Evolutionary conservation across 805 yeast genomes (phyloP).

Genomic region (Saccharomycopsis capsularis): DNA sequence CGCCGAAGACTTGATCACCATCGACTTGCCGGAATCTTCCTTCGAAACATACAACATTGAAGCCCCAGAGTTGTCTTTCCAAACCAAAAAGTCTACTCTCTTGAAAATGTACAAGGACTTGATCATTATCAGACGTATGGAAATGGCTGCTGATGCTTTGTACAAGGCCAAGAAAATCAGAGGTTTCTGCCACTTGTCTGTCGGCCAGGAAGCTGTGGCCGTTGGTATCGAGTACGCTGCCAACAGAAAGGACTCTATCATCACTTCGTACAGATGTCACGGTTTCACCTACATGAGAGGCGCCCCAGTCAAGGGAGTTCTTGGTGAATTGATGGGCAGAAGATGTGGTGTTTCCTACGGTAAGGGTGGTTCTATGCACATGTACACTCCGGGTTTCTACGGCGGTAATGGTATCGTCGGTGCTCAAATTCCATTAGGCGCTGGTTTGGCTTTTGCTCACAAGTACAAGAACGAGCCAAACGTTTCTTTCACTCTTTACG

Average conservation of each 20-base stretch:
- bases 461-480: constrained; percentile 77
- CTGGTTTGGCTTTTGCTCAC: constrained; percentile 98
- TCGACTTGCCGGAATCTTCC: constrained; percentile 69
- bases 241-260: constrained; percentile 75
- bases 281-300: constrained; percentile 98
- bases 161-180: constrained; percentile 98
- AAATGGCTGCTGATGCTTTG: constrained; percentile 96
- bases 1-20: constrained; percentile 32
- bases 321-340: constrained; percentile 96
- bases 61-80: constrained; percentile 63
- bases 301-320: constrained; percentile 77
- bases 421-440: constrained; percentile 97
- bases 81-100: constrained; percentile 72
- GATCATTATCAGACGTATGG: constrained; percentile 93
- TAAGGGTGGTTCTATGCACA: constrained; percentile 99
- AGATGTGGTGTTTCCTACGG: constrained; percentile 93
- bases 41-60: constrained; percentile 82
- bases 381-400: constrained; percentile 91
- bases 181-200: constrained; percentile 98
- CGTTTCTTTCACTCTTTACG: constrained; percentile 85
- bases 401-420: constrained; percentile 99
- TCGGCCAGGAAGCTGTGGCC: constrained; percentile 98
- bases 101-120: constrained; percentile 95
- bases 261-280: constrained; percentile 98
- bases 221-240: constrained; percentile 97